Percentiles rank a stretch among this genome's conserved stretches.
Evolutionary conservation across 352 stramenopile species (phyloP).

Genomic region (Phytophthora pinifolia): DNA sequence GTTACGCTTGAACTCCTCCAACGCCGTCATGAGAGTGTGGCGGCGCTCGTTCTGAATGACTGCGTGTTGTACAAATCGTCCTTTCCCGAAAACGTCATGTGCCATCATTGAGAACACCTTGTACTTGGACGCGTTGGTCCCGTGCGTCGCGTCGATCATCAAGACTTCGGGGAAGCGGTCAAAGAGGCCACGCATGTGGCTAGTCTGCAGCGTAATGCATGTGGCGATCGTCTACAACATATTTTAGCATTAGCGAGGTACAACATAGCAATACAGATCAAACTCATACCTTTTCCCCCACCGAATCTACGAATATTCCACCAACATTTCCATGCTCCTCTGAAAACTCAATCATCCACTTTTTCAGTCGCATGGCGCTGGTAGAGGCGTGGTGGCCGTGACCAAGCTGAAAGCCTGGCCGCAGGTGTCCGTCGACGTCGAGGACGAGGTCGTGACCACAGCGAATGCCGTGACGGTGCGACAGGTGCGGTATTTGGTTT

Average conservation of each 20-base stretch:
- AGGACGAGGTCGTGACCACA: too few species aligned
- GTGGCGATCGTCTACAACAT: constrained; percentile 9
- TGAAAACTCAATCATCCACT: constrained; percentile 9
- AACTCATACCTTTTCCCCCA: constrained; percentile 7
- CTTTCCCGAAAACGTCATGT: constrained; percentile 14
- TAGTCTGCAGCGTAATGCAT: constrained; percentile 22
- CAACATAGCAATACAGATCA: not conserved
- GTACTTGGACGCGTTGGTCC: constrained; percentile 17
- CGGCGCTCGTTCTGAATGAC: constrained; percentile 23
- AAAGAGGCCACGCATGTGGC: constrained; percentile 11
- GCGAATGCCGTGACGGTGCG: too few species aligned
- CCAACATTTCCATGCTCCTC: constrained; percentile 7
- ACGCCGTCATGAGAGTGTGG: constrained; percentile 10
- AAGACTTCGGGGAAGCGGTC: constrained; percentile 11
- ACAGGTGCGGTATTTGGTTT: too few species aligned
- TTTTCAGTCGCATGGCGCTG: not conserved
- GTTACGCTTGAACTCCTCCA: constrained; percentile 24
- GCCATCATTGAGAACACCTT: constrained; percentile 24
- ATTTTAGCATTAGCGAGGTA: not conserved
- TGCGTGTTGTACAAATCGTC: constrained; percentile 24
- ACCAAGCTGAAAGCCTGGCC: too few species aligned
- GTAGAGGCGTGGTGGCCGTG: too few species aligned
- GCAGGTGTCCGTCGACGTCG: too few species aligned
- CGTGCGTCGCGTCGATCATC: constrained; percentile 21
- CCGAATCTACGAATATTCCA: constrained; percentile 8